A percentile compares a stretch with the other conserved stretches of the same genome.
Conservation (phyloP, 768 basidiomycete species). For the Cystofilobasidium ferigula region DNA sequence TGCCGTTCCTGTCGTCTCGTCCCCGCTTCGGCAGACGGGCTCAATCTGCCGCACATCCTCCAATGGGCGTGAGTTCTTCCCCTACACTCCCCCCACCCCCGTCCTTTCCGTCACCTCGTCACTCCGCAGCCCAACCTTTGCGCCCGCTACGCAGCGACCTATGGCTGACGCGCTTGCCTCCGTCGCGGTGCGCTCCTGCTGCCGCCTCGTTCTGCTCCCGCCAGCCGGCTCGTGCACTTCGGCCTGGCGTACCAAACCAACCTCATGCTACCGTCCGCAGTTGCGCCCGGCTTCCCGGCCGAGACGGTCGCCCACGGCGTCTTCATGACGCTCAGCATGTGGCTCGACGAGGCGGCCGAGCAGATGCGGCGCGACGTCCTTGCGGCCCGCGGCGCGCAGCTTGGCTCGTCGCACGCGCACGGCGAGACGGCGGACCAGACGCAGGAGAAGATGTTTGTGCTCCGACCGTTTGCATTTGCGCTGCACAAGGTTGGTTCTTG, state of each 20-base stretch:
- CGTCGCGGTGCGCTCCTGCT: background rate
- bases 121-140: background rate
- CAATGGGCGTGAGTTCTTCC: constrained; percentile 18
- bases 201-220: background rate
- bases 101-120: background rate
- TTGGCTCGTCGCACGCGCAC: no score
- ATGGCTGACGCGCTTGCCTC: background rate
- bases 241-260: background rate
- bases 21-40: constrained; percentile 10
- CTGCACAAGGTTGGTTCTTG: constrained; percentile 14
- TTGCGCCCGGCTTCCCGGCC: constrained; percentile 13
- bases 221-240: constrained; percentile 1
- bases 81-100: background rate
- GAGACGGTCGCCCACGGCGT: constrained; percentile 17
- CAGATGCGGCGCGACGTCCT: background rate
- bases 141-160: no score
- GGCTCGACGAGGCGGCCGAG: constrained; percentile 24
- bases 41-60: constrained; percentile 18
- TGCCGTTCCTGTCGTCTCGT: background rate
- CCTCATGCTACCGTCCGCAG: constrained; percentile 15
- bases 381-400: no score
- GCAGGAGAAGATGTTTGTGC: constrained; percentile 21
- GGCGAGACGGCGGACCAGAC: constrained; percentile 6
- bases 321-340: constrained; percentile 4
- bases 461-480: constrained; percentile 17